These are phyloP conservation scores for Cryptococcus sp. DNA, from an alignment of 1,284 basidiomycete genomes.

Conservation along the genomic window DNA sequence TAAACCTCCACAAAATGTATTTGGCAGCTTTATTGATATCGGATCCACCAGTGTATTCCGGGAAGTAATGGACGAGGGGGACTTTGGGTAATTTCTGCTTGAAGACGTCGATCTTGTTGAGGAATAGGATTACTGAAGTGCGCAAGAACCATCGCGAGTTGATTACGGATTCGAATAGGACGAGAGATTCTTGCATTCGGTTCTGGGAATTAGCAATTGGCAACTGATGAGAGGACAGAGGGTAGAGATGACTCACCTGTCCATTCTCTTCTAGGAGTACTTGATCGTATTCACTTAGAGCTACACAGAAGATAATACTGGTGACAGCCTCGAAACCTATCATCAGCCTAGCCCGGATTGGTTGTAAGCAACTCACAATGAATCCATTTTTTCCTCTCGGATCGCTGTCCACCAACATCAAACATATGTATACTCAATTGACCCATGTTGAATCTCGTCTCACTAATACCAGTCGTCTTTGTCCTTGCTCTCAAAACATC, in stretches of 20 bases:
- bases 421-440: conserved; percentile 66
- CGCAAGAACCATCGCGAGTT: conserved; percentile 97
- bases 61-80: conserved; percentile 84
- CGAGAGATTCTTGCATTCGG: conserved; percentile 89
- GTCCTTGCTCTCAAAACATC: conserved; percentile 85
- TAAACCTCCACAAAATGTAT: conserved; percentile 96
- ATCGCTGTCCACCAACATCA: conserved; percentile 88
- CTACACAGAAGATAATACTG: conserved; percentile 92
- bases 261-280: conserved; percentile 67
- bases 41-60: conserved; percentile 82
- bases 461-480: conserved; percentile 89
- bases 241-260: conserved; percentile 43
- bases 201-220: conserved; percentile 57
- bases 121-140: conserved; percentile 86
- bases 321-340: conserved; percentile 81
- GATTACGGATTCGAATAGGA: conserved; percentile 92
- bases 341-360: neutral
- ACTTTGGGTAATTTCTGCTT: conserved; percentile 83
- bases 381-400: conserved; percentile 93
- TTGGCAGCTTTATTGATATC: conserved; percentile 98
- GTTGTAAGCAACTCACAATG: conserved; percentile 55
- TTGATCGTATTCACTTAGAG: conserved; percentile 91
- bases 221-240: no score
- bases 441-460: conserved; percentile 63
- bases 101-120: conserved; percentile 96